These are phyloP conservation scores for Brachypodium distachyon DNA, from an alignment of 202 grass and related monocot genomes.

Conservation along the genomic window DNA sequence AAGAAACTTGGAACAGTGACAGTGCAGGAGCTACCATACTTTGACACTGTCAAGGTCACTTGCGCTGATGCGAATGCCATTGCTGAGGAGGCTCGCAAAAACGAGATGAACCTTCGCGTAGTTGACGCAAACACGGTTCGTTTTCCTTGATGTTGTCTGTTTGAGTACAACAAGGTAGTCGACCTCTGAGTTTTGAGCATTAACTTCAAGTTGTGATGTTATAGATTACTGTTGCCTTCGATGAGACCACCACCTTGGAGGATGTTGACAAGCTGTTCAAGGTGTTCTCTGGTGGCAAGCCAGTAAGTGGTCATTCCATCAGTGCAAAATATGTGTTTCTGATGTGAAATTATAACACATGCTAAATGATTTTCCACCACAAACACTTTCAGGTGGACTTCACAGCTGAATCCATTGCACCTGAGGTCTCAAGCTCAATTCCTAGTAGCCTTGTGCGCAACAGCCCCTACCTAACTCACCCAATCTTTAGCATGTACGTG, in stretches of 20 bases:
- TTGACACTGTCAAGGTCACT: conserved; percentile 92
- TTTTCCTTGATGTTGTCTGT: conserved; percentile 2
- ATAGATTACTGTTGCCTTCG: conserved; percentile 85
- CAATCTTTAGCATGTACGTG: conserved; percentile 86
- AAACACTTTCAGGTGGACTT: conserved; percentile 63
- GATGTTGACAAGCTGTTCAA: conserved; percentile 97
- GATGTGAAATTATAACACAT: not conserved
- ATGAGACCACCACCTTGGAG: conserved; percentile 86
- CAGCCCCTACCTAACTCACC: conserved; percentile 79
- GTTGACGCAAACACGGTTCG: conserved; percentile 77
- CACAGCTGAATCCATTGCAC: conserved; percentile 78
- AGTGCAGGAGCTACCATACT: conserved; percentile 89
- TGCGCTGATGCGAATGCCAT: conserved; percentile 62
- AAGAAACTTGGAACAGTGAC: conserved; percentile 86
- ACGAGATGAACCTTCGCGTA: conserved; percentile 91
- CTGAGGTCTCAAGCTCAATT: conserved; percentile 64
- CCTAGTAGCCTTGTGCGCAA: conserved; percentile 60
- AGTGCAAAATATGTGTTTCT: not conserved
- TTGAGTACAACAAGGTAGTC: not conserved
- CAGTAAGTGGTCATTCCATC: conserved; percentile 53
- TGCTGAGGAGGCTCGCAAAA: conserved; percentile 62
- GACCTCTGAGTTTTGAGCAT: conserved; percentile 1
- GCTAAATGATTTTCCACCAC: conserved; percentile 9
- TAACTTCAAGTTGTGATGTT: conserved; percentile 19
- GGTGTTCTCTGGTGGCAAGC: conserved; percentile 82